A percentile compares a stretch with the other conserved stretches of the same genome.
These are phyloP conservation scores for Bathelium albidoporum DNA, from an alignment of 495 filamentous ascomycete genomes.

Conservation along the genomic window DNA sequence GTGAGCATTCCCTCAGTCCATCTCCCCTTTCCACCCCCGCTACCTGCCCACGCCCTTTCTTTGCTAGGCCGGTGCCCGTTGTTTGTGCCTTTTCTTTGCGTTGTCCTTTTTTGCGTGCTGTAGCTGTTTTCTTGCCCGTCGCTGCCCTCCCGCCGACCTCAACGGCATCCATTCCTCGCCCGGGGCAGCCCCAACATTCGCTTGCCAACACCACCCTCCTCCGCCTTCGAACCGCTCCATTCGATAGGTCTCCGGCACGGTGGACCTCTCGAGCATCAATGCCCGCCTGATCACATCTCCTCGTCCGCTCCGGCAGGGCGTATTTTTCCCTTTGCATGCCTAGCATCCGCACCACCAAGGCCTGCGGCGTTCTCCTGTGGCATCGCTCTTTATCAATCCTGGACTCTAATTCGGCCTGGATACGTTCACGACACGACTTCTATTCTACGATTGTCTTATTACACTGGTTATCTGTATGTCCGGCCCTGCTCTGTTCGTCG, in stretches of 20 bases:
- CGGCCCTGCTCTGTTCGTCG: not conserved
- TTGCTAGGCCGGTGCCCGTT: not conserved
- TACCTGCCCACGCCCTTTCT: not conserved
- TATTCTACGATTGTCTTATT: conserved; percentile 3
- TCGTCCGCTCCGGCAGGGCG: conserved; percentile 2
- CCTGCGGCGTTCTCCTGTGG: not conserved
- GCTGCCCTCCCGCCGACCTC: not conserved
- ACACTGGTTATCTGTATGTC: conserved; percentile 1
- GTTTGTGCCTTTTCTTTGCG: conserved; percentile 4
- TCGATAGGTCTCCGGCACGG: not conserved
- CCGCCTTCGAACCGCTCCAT: not conserved
- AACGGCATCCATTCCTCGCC: not conserved
- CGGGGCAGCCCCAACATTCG: not conserved
- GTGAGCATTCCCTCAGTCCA: not conserved
- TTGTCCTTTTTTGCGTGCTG: not conserved
- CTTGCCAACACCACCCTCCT: not conserved
- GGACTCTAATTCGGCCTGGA: not conserved
- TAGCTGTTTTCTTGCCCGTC: conserved; percentile 2
- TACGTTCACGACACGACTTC: conserved; percentile 3
- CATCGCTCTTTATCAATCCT: not conserved
- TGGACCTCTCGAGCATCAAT: not conserved
- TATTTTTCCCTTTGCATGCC: conserved; percentile 6
- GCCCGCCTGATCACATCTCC: not conserved
- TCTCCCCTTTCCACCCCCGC: conserved; percentile 2
- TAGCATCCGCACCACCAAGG: not conserved